phyloP scores from a whole-genome alignment of 129 eudicot species.

The Chrysanthemum lavandulifolium region DNA sequence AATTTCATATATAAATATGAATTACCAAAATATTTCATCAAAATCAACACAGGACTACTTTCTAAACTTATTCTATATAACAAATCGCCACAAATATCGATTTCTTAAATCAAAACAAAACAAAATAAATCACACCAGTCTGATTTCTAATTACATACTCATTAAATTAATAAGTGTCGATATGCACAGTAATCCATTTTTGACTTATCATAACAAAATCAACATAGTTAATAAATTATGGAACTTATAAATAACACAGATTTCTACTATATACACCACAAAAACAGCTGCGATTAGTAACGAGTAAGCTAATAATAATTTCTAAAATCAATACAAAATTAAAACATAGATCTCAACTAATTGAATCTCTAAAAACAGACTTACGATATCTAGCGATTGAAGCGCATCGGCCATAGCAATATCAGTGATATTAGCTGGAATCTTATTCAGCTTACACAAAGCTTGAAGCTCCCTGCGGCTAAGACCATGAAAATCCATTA shows the following conservation, averaged over 20 bases:
- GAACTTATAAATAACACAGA: too few species aligned
- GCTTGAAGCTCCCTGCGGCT: conserved; percentile 77
- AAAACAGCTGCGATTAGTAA: too few species aligned
- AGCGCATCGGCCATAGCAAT: conserved; percentile 91
- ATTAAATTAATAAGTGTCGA: too few species aligned
- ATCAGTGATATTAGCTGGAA: conserved; percentile 79
- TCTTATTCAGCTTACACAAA: conserved; percentile 80
- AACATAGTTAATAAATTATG: too few species aligned
- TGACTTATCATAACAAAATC: too few species aligned
- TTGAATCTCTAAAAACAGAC: background rate
- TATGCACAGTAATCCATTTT: too few species aligned
- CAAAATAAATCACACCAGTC: too few species aligned
- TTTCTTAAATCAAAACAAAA: conserved; percentile 9
- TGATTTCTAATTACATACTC: too few species aligned
- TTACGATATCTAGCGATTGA: conserved; percentile 48
- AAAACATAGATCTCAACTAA: too few species aligned
- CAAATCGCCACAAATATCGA: background rate
- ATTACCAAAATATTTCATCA: background rate
- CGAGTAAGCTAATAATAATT: background rate
- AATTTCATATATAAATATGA: too few species aligned
- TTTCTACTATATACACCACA: too few species aligned
- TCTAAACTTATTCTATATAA: background rate
- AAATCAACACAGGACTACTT: background rate
- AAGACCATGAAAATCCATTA: conserved; percentile 72
- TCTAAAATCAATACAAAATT: background rate